A percentile compares a stretch with the other conserved stretches of the same genome.
phyloP scores from a whole-genome alignment of 192 early-diverging fungal genomes.

The Obelidium mucronatum region DNA sequence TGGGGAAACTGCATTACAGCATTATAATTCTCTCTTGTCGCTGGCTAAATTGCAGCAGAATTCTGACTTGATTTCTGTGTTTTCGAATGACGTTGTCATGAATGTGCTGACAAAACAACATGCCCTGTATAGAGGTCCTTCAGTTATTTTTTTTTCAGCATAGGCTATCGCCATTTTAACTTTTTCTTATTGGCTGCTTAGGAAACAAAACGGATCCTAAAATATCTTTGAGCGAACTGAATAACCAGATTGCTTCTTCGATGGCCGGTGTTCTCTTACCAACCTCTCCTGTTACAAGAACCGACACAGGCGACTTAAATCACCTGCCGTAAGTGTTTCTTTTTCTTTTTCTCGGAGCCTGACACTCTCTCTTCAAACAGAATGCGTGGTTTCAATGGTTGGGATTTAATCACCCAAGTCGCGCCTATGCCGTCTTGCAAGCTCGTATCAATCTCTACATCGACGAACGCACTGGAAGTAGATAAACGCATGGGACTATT shows the following conservation, averaged over 20 bases:
- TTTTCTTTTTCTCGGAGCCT: background rate
- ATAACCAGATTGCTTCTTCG: conserved; percentile 45
- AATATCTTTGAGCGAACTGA: conserved; percentile 41
- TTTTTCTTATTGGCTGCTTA: background rate
- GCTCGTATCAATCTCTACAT: conserved; percentile 30
- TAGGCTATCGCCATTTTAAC: background rate
- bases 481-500: conserved; percentile 1
- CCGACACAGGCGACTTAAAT: conserved; percentile 13
- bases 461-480: background rate
- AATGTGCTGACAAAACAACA: conserved; percentile 27
- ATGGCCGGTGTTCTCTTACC: conserved; percentile 45
- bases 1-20: conserved; percentile 55
- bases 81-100: conserved; percentile 48
- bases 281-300: conserved; percentile 6
- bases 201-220: conserved; percentile 22
- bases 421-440: conserved; percentile 42
- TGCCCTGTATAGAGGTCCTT: background rate
- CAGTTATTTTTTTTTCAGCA: too few relatives aligned
- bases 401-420: conserved; percentile 28
- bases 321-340: conserved; percentile 7
- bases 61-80: conserved; percentile 40
- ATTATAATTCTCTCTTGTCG: conserved; percentile 55
- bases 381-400: conserved; percentile 21
- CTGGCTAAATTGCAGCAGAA: conserved; percentile 44
- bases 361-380: conserved; percentile 2